Base-by-base conservation (phyloP, 2,329 filamentous ascomycete genomes). In the Fusarium sp. region DNA sequence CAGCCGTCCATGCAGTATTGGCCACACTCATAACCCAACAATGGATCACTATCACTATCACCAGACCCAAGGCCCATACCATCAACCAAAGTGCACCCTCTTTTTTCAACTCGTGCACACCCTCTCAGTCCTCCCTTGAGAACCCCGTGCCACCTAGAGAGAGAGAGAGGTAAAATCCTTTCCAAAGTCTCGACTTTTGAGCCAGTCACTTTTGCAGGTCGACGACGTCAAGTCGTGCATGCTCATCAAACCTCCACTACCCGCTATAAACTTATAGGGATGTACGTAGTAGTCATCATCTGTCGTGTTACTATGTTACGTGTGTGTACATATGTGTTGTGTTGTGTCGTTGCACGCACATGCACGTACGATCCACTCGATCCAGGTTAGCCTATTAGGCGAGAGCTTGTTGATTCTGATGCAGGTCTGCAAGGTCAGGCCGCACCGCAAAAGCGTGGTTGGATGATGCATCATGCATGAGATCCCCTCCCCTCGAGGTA, bases 391-490 rank as follows among this genome's bases (percentile, higher is more conserved):
- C 67, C 67, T 67, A 69, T 57, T 62, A 70, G 35, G 32, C 30
- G 33, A 43, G 32, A 52, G 67, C 51, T 62, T 66, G 50, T 64
- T 64, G 57, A 67, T 60, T 37, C 32, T 58, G 53, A 53, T 60
- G 57, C 66, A 67, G 47, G 62, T 62, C 66, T 69, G 62, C 62
- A 70, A 62, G 66, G 66, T 64, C 66, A 69, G 57, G 61, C 52
- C 56, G 65, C 55, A 66, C 47, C 48, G 33, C 44, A 20, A 62
- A 62, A 49, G 61, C 52, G 62, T 67, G 62, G 66, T 67, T 70
- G 66, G 66, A 50, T 51, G 30, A 33, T 33, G 14, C 30, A 50
- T 51, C 13, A 33, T 33, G 14, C 30, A 33, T 33, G 53, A 69
- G 66, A 69, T 68, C 56, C 51, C 24, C 24, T 24, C 24, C 44